A percentile compares a stretch with the other conserved stretches of the same genome.
Evolutionary conservation across 2,329 filamentous ascomycete genomes (phyloP).

Genomic region (Trichocomaceae sp.): DNA sequence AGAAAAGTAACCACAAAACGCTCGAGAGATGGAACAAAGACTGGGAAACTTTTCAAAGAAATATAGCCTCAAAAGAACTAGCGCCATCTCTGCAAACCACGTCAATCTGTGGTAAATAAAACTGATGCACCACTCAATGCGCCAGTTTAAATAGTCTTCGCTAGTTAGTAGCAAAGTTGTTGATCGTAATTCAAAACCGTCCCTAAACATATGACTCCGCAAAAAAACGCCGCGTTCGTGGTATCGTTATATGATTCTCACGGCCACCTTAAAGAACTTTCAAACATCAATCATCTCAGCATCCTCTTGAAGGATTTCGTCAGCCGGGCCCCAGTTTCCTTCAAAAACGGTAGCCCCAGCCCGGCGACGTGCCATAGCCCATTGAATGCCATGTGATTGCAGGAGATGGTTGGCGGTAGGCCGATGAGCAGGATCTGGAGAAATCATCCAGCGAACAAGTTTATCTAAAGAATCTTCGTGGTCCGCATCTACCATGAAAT

Average conservation of each 20-base stretch:
- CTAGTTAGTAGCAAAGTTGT: neutral
- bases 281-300: constrained; percentile 59
- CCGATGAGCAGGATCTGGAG: constrained; percentile 63
- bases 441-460: constrained; percentile 83
- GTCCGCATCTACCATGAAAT: constrained; percentile 76
- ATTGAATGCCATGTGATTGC: constrained; percentile 64
- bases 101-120: constrained; percentile 6
- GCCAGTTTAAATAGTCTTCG: neutral
- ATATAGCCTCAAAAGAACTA: constrained; percentile 10
- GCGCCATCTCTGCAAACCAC: constrained; percentile 12
- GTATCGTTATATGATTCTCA: constrained; percentile 7
- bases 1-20: constrained; percentile 9
- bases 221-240: constrained; percentile 9
- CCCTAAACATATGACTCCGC: constrained; percentile 3
- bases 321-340: constrained; percentile 84
- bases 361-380: constrained; percentile 69
- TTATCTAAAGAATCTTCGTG: constrained; percentile 72
- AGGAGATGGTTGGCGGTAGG: constrained; percentile 71
- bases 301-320: constrained; percentile 53
- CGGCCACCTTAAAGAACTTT: constrained; percentile 12
- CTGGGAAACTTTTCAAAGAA: constrained; percentile 8
- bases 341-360: constrained; percentile 93
- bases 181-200: constrained; percentile 16
- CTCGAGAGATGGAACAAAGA: constrained; percentile 9
- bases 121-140: constrained; percentile 1